phyloP scores from a whole-genome alignment of 2,329 filamentous ascomycete genomes.

The Dactylellina parvicollis region DNA sequence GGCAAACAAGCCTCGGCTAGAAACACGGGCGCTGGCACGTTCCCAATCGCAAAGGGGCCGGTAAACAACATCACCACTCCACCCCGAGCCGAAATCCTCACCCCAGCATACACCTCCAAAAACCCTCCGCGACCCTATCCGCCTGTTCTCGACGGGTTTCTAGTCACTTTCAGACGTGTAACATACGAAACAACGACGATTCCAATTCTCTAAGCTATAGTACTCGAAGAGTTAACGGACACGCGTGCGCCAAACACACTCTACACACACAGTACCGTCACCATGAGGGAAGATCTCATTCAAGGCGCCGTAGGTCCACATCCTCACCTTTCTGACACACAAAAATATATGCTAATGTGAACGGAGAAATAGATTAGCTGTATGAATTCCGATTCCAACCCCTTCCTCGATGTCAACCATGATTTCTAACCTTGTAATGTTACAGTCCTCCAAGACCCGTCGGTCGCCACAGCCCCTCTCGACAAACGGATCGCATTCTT shows the following conservation, averaged over 20 bases:
- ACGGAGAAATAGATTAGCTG: conserved; percentile 33
- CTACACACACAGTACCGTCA: conserved; percentile 15
- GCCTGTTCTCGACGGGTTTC: neutral
- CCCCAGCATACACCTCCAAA: conserved; percentile 13
- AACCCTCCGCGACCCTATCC: conserved; percentile 6
- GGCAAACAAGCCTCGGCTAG: conserved; percentile 49
- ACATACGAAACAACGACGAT: conserved; percentile 1
- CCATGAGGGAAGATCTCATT: conserved; percentile 52
- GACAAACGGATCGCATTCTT: conserved; percentile 94
- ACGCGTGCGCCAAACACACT: conserved; percentile 23
- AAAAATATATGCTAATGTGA: conserved; percentile 1
- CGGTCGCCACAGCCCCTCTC: conserved; percentile 85
- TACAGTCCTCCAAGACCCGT: conserved; percentile 90
- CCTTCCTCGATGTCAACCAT: neutral
- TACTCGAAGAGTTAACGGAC: conserved; percentile 22
- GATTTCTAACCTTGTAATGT: conserved; percentile 29
- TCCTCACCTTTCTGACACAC: neutral
- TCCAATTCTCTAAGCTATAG: neutral
- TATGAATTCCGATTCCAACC: conserved; percentile 5
- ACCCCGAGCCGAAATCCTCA: conserved; percentile 34
- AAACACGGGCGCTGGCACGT: conserved; percentile 40
- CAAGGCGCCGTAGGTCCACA: conserved; percentile 48
- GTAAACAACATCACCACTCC: conserved; percentile 49
- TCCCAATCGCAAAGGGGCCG: conserved; percentile 51
- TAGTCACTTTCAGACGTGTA: conserved; percentile 19